phyloP scores from a whole-genome alignment of 1,284 basidiomycete genomes.

The Apiotrichum veenhuisii region DNA sequence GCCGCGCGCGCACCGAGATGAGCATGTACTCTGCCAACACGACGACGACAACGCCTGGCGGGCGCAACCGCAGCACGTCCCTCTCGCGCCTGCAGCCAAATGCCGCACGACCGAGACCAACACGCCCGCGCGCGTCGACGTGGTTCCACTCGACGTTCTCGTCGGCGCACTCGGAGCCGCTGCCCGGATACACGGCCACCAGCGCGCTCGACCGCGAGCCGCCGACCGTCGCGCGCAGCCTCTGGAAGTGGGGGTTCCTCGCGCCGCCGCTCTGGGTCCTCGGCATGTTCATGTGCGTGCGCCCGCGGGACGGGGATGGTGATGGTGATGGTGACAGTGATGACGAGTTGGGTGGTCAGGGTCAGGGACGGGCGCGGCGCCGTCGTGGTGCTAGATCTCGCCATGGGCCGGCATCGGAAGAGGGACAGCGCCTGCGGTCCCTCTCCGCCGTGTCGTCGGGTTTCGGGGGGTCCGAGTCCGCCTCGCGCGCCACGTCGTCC shows the following conservation, averaged over 20 bases:
- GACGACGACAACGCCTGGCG: not conserved
- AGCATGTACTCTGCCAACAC: not conserved
- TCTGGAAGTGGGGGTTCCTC: conserved; percentile 44
- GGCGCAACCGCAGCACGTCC: not conserved
- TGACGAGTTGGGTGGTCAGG: not conserved
- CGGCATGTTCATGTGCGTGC: conserved; percentile 36
- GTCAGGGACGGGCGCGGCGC: too few species aligned
- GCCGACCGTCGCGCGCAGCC: conserved; percentile 34
- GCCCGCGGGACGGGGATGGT: not conserved
- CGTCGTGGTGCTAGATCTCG: too few species aligned
- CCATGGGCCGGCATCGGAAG: too few species aligned
- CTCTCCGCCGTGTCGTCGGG: too few species aligned
- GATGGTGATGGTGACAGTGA: not conserved
- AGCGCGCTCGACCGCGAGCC: conserved; percentile 22
- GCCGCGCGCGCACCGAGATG: not conserved
- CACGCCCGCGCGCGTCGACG: too few species aligned
- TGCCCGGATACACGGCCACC: not conserved
- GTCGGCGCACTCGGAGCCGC: not conserved
- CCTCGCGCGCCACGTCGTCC: conserved; percentile 30
- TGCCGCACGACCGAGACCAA: too few species aligned
- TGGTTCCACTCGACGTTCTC: not conserved
- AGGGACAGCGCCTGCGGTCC: too few species aligned
- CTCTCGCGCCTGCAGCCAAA: too few species aligned
- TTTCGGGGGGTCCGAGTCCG: conserved; percentile 19
- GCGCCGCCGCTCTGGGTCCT: conserved; percentile 42